These are phyloP conservation scores for Aegilops sharonensis DNA, from an alignment of 176 grass and related monocot genomes.

Conservation along the genomic window DNA sequence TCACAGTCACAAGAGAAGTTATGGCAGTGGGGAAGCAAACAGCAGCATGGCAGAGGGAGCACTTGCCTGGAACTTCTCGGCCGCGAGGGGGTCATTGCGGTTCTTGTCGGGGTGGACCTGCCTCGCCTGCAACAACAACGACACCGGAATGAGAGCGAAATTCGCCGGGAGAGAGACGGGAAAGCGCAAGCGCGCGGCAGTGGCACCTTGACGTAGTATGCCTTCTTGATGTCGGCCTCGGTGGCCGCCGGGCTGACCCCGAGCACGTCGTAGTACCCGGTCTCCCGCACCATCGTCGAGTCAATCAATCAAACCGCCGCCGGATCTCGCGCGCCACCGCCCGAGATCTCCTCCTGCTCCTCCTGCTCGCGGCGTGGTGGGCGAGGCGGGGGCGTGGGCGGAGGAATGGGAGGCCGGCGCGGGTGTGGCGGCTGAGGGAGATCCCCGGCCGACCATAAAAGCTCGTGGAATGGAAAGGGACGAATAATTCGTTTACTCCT, in stretches of 20 bases:
- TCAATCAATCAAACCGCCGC: neutral
- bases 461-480: slow-evolving; percentile 28
- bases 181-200: neutral
- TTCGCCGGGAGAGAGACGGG: neutral
- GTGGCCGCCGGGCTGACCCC: slow-evolving; percentile 71
- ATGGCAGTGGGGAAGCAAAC: neutral
- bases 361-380: neutral
- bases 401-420: slow-evolving; percentile 18
- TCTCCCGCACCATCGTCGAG: slow-evolving; percentile 78
- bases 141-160: slow-evolving; percentile 7
- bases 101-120: slow-evolving; percentile 89
- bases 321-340: neutral
- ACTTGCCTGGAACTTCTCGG: slow-evolving; percentile 78
- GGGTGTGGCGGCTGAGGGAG: slow-evolving; percentile 1
- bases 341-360: neutral
- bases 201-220: slow-evolving; percentile 81
- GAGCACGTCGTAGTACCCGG: slow-evolving; percentile 95
- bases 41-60: neutral
- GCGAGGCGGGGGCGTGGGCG: neutral
- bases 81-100: slow-evolving; percentile 65
- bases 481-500: slow-evolving; percentile 17
- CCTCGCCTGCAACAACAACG: slow-evolving; percentile 55
- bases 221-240: slow-evolving; percentile 91
- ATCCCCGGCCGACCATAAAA: slow-evolving; percentile 44
- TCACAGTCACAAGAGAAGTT: neutral